These are phyloP conservation scores for Podaxis carcinomalis DNA, from an alignment of 768 basidiomycete genomes.

Conservation along the genomic window DNA sequence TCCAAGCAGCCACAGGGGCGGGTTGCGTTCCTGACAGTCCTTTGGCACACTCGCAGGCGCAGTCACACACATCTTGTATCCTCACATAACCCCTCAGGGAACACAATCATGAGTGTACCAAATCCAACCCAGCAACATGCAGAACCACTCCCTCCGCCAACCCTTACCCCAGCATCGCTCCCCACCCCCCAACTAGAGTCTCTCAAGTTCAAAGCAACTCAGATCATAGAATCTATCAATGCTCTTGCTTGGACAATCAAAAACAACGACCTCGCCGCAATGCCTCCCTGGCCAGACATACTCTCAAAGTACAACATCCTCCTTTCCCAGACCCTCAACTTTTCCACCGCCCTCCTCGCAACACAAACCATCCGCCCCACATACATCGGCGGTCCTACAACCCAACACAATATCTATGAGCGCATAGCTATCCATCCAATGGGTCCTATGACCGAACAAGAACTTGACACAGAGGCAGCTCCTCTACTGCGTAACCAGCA, in stretches of 20 bases:
- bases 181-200: constrained; percentile 74
- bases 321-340: constrained; percentile 76
- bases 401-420: constrained; percentile 48
- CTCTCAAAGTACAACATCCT: constrained; percentile 83
- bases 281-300: constrained; percentile 85
- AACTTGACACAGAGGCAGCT: constrained; percentile 70
- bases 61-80: neutral
- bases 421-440: constrained; percentile 67
- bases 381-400: constrained; percentile 6
- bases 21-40: neutral
- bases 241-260: constrained; percentile 62
- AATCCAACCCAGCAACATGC: neutral
- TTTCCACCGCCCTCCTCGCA: constrained; percentile 58
- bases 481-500: constrained; percentile 77
- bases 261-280: constrained; percentile 48
- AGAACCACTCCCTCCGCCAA: neutral
- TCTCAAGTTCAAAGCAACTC: constrained; percentile 68
- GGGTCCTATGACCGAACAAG: constrained; percentile 51
- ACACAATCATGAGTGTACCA: neutral
- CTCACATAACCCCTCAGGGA: neutral
- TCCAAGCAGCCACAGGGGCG: neutral
- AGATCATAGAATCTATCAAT: constrained; percentile 76
- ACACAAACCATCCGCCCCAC: constrained; percentile 7
- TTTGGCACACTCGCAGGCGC: neutral
- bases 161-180: constrained; percentile 26